These are phyloP conservation scores for Artemisia tridentata DNA, from an alignment of 129 eudicot species.

Conservation along the genomic window DNA sequence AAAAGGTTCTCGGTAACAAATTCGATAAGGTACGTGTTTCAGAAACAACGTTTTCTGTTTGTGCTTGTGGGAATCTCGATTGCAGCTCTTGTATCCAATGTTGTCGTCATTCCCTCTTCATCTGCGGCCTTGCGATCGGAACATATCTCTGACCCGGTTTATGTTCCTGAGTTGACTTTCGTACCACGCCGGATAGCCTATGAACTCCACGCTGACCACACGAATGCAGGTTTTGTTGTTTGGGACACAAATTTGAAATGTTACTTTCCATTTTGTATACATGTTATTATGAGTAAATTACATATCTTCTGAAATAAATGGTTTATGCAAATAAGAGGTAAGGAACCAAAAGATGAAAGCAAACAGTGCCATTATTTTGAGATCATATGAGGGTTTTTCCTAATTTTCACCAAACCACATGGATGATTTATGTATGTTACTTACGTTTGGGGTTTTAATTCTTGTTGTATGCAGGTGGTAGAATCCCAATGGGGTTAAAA, in stretches of 20 bases:
- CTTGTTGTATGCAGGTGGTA: slow-evolving; percentile 38
- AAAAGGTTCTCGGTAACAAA: slow-evolving; percentile 20
- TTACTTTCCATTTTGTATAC: not conserved
- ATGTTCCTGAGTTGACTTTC: slow-evolving; percentile 23
- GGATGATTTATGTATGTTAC: no score
- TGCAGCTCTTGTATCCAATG: slow-evolving; percentile 36
- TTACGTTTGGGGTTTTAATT: slow-evolving; percentile 23
- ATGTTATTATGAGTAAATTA: no score
- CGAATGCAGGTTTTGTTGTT: slow-evolving; percentile 35
- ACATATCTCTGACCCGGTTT: slow-evolving; percentile 21
- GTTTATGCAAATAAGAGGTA: no score
- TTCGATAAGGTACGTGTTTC: slow-evolving; percentile 34
- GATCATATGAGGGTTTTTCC: no score
- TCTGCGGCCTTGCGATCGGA: not conserved
- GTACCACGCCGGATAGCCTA: slow-evolving; percentile 44
- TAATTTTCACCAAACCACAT: no score
- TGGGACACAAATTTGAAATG: no score
- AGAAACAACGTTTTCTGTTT: slow-evolving; percentile 39
- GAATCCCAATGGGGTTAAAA: slow-evolving; percentile 59
- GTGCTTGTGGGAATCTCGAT: slow-evolving; percentile 50
- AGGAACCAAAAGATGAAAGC: no score
- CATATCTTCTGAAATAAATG: no score
- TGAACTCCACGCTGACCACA: slow-evolving; percentile 33
- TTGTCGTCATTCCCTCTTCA: slow-evolving; percentile 28
- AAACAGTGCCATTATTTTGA: no score